phyloP scores from a whole-genome alignment of 768 basidiomycete species.

The Lactifluus rugatus region DNA sequence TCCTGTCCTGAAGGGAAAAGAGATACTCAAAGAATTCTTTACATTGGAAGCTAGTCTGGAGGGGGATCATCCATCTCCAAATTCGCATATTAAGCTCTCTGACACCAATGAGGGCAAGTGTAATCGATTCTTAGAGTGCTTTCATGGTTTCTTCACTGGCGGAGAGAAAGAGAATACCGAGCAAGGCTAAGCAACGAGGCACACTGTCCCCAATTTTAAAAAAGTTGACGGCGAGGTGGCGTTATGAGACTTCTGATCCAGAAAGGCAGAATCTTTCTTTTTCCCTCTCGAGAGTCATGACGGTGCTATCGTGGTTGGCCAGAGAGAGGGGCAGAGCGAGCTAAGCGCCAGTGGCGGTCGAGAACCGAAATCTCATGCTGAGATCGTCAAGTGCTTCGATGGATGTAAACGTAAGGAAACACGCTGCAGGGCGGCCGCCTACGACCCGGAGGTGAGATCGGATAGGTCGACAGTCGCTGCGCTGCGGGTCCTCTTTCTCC shows the following conservation, averaged over 20 bases:
- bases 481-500: not conserved
- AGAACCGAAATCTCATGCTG: constrained; percentile 6
- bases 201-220: constrained; percentile 1
- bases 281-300: constrained; percentile 3
- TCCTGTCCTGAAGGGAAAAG: constrained; percentile 4
- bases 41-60: not conserved
- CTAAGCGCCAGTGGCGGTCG: constrained; percentile 9
- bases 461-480: constrained; percentile 5
- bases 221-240: constrained; percentile 13
- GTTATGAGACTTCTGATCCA: constrained; percentile 9
- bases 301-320: not conserved
- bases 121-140: constrained; percentile 1
- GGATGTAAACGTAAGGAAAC: constrained; percentile 17
- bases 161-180: constrained; percentile 10
- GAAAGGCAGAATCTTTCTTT: constrained; percentile 14
- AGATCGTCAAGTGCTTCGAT: constrained; percentile 17
- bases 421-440: constrained; percentile 13
- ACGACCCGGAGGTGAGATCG: constrained; percentile 14
- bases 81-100: constrained; percentile 8
- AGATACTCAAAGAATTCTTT: not conserved
- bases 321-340: not conserved
- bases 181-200: constrained; percentile 5
- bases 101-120: constrained; percentile 13
- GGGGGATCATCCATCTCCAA: constrained; percentile 9
- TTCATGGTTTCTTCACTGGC: constrained; percentile 3